Conservation (phyloP, 257 asterid species). For the Capsicum chinense region DNA sequence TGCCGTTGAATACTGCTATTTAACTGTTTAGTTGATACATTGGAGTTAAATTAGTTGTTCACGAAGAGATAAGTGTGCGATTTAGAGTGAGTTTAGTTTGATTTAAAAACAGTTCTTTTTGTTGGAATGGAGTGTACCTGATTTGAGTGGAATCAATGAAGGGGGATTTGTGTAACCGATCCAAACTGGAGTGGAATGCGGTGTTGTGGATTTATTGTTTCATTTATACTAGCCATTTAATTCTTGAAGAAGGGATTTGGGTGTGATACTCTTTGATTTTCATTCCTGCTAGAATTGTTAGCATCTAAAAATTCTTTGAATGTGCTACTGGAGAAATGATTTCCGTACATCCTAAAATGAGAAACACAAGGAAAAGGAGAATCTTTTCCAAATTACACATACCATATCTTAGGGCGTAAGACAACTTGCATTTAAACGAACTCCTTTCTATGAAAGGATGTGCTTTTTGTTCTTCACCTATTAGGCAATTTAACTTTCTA, state of each 20-base stretch:
- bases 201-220: background rate
- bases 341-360: background rate
- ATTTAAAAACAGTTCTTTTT: background rate
- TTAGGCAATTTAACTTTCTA: background rate
- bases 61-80: background rate
- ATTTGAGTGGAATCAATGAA: background rate
- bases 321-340: background rate
- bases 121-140: background rate
- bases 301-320: background rate
- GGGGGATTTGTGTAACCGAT: background rate
- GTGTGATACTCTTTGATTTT: conserved; percentile 6
- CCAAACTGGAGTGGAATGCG: background rate
- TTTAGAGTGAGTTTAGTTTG: background rate
- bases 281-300: background rate
- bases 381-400: background rate
- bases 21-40: background rate
- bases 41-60: background rate
- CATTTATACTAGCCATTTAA: background rate
- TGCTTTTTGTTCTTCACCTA: background rate
- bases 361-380: conserved; percentile 4
- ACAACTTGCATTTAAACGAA: background rate
- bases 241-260: conserved; percentile 16
- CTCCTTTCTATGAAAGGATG: conserved; percentile 17
- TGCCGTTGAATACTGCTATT: background rate
- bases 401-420: conserved; percentile 18